Conservation (phyloP, 805 yeast species). For the Cyberlindnera euphorbiiphila region DNA sequence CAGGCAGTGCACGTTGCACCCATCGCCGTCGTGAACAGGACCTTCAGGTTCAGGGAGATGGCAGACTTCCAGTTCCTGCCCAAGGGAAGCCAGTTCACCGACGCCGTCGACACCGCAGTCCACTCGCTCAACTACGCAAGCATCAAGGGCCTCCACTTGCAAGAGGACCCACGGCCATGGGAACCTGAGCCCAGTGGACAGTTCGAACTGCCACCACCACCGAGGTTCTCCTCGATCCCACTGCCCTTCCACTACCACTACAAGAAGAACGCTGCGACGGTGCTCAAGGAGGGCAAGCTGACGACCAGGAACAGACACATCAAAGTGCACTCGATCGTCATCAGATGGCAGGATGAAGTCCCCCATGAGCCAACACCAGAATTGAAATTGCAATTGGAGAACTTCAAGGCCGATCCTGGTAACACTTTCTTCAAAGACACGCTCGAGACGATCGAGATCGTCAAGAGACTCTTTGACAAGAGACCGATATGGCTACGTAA, state of each 20-base stretch:
- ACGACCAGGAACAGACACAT: constrained; percentile 41
- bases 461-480: constrained; percentile 48
- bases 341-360: constrained; percentile 42
- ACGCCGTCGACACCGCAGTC: constrained; percentile 37
- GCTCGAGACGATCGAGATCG: constrained; percentile 27
- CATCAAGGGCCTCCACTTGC: constrained; percentile 36
- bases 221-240: constrained; percentile 69
- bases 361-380: constrained; percentile 51
- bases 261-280: constrained; percentile 62
- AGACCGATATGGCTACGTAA: constrained; percentile 87
- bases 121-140: constrained; percentile 38
- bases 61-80: constrained; percentile 82
- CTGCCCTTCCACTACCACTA: constrained; percentile 78
- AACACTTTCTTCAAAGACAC: constrained; percentile 28
- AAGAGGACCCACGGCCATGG: constrained; percentile 35
- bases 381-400: constrained; percentile 42
- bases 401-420: constrained; percentile 31
- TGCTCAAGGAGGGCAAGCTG: constrained; percentile 44
- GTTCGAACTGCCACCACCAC: constrained; percentile 79
- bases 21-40: constrained; percentile 61
- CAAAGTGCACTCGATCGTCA: constrained; percentile 52
- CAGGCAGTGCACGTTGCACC: constrained; percentile 48
- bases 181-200: constrained; percentile 20
- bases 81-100: constrained; percentile 48
- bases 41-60: constrained; percentile 76